Evolutionary conservation across 202 grass and related monocot genomes (phyloP), one percentile per base, ranked within the genome.

Genomic region (Alloteropsis angusta): DNA sequence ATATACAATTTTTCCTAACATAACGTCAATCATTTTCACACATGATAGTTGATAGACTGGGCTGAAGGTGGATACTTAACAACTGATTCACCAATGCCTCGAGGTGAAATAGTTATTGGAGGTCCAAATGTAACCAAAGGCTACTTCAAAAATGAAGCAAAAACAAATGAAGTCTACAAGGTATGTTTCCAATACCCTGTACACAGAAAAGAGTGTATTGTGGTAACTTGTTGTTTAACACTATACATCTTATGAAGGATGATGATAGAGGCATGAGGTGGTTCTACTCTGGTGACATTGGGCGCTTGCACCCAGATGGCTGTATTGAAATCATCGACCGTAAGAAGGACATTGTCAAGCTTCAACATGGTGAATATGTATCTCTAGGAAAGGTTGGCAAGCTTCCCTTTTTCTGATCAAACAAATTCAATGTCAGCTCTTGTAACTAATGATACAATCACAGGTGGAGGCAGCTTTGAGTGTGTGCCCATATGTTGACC

Each of bases 261-360:
- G 95, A 98, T 66, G 92, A 95, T 60, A 89, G 68, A 69, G 92
- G 92, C 63, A 95, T 92, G 85, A 69, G 87, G 68, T 98, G 95
- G 92, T 98, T 98, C 85, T 95, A 92, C 78, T 90, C 95, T 1
- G 92, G 95, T 44, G 95, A 98, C 73, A 85, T 98, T 34, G 95
- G 92, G 16, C 82, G 83, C 52, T 81, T 98, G 36, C 91, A 98
- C 57, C 87, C 95, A 48, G 95, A 94, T 36, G 92, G 95, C n/a
- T 94, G 89, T 77, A 87, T 98, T 62, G 92, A 98, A 87, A 94
- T 98, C 23, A 94, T 94, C 42, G 95, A 94, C 83, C 74, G 95
- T 17, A 98, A 98, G 76, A 98, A 98, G 78, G 95, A 95, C 56
- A 98, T 95, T 68, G 95, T 98, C 30, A 98, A 98, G 68, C 95